Conservation (phyloP, 768 basidiomycete genomes). For the Rhodotorula sphaerocarpa region DNA sequence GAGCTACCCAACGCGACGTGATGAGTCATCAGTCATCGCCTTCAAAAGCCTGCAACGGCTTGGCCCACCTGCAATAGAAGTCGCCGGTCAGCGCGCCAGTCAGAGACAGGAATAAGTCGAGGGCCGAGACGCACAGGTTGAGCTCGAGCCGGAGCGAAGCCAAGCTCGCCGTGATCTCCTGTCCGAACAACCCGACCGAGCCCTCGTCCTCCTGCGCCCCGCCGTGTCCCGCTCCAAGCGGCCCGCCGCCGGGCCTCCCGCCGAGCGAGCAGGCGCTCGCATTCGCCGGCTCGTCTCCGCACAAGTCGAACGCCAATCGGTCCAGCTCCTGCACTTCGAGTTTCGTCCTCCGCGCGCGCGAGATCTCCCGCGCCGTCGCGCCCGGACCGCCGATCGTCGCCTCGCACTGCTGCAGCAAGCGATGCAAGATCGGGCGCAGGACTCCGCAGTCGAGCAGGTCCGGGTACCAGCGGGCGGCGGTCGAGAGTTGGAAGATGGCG, state of each 20-base stretch:
- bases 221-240: not conserved
- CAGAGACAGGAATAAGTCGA: too few species aligned
- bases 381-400: constrained; percentile 4
- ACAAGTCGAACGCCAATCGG: constrained; percentile 28
- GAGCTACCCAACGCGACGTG: too few species aligned
- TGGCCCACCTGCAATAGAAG: not conserved
- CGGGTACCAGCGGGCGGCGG: constrained; percentile 21
- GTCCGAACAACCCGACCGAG: constrained; percentile 8
- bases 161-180: constrained; percentile 25
- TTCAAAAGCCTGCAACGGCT: constrained; percentile 8
- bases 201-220: not conserved
- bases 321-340: constrained; percentile 25
- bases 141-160: constrained; percentile 24
- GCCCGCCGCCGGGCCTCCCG: not conserved
- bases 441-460: not conserved
- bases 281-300: constrained; percentile 6
- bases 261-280: too few species aligned
- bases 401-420: constrained; percentile 30
- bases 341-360: constrained; percentile 22
- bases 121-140: constrained; percentile 10
- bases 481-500: constrained; percentile 8
- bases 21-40: constrained; percentile 17
- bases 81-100: too few species aligned
- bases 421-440: constrained; percentile 32
- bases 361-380: constrained; percentile 20